Conservation (phyloP, 345 rosid genomes). For the Toxicodendron radicans region DNA sequence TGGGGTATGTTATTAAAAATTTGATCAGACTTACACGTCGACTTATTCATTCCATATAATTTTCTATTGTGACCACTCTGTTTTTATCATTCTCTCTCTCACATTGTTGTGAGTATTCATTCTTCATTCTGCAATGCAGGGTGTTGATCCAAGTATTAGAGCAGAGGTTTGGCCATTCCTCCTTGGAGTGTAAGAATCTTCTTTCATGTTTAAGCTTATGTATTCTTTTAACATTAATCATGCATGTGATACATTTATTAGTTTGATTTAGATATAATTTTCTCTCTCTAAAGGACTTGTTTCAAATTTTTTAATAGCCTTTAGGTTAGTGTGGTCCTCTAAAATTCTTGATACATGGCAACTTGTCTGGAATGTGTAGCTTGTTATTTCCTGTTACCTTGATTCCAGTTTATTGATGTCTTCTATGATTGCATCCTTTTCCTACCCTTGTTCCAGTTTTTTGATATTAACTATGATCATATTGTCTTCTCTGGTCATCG, state of each 20-base stretch:
- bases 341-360: background rate
- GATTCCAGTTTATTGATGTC: background rate
- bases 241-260: background rate
- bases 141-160: constrained; percentile 87
- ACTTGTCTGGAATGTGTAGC: background rate
- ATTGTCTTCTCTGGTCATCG: background rate
- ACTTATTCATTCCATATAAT: background rate
- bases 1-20: constrained; percentile 61
- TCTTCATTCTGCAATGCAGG: constrained; percentile 44
- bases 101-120: constrained; percentile 14
- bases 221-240: background rate
- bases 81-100: constrained; percentile 13
- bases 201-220: constrained; percentile 9
- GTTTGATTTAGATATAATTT: background rate
- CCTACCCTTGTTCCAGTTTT: background rate
- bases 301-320: background rate
- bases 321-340: constrained; percentile 1
- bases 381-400: background rate
- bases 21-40: background rate
- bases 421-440: background rate
- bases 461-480: background rate
- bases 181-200: constrained; percentile 80
- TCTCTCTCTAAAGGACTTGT: constrained; percentile 5
- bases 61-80: constrained; percentile 6
- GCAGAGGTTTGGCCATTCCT: constrained; percentile 97